Evolutionary conservation across 257 asterid species (phyloP).

Genomic region (Solanum medicagineum): DNA sequence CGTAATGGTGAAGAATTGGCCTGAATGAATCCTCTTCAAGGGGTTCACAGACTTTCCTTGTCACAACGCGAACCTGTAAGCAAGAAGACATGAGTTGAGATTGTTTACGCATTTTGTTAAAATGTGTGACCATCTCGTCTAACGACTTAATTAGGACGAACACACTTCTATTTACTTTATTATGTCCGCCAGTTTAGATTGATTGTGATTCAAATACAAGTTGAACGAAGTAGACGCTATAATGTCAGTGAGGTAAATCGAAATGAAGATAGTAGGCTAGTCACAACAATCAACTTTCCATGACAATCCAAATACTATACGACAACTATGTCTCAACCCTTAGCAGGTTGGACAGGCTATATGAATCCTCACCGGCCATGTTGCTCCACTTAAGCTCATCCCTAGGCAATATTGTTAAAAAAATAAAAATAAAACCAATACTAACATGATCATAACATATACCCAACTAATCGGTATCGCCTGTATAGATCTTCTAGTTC

Average conservation of each 20-base stretch:
- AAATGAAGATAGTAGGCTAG: not conserved
- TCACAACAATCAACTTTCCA: not conserved
- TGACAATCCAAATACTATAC: not conserved
- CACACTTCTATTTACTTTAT: not conserved
- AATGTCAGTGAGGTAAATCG: not conserved
- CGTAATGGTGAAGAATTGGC: constrained; percentile 96
- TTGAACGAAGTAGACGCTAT: not conserved
- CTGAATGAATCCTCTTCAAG: constrained; percentile 92
- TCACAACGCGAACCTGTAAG: constrained; percentile 59
- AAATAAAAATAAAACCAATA: not conserved
- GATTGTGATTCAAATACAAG: not conserved
- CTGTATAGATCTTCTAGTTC: not conserved
- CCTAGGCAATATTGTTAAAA: no score
- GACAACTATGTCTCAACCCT: not conserved
- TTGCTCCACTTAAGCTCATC: not conserved
- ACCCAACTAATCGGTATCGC: not conserved
- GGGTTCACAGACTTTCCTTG: constrained; percentile 83
- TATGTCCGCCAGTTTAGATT: not conserved
- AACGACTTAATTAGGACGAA: not conserved
- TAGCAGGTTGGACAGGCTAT: not conserved
- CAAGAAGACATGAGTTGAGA: not conserved
- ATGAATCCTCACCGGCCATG: not conserved
- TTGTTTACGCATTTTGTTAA: not conserved
- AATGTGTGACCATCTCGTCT: not conserved
- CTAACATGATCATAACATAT: not conserved